These are phyloP conservation scores for Russula sp. DNA, from an alignment of 768 basidiomycete genomes.

Conservation along the genomic window DNA sequence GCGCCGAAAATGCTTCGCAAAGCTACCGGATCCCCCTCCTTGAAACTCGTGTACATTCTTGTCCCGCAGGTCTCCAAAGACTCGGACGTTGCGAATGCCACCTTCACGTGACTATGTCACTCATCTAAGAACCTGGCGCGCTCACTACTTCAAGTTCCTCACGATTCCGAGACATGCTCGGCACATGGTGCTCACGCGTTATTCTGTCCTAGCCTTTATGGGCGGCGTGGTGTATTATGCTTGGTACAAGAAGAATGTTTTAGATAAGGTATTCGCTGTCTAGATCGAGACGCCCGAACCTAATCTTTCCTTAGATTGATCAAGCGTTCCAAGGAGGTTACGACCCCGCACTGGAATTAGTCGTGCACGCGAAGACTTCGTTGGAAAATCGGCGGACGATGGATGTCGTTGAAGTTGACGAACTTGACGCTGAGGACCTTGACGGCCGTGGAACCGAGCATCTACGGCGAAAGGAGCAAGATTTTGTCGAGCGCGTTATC, in stretches of 20 bases:
- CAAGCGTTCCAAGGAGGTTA: conserved; percentile 73
- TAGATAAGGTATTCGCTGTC: conserved; percentile 53
- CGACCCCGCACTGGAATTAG: conserved; percentile 75
- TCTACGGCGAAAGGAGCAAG: conserved; percentile 69
- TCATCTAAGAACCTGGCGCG: background rate
- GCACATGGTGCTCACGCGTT: background rate
- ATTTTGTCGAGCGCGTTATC: conserved; percentile 70
- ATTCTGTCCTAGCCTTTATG: conserved; percentile 44
- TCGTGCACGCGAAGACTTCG: conserved; percentile 38
- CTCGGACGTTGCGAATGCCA: background rate
- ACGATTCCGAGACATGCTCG: background rate
- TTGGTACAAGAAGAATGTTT: conserved; percentile 80
- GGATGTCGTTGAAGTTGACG: conserved; percentile 24
- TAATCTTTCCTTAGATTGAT: conserved; percentile 50
- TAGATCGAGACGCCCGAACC: background rate
- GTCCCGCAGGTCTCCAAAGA: background rate
- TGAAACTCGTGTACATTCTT: background rate
- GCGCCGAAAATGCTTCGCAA: background rate
- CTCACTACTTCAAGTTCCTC: background rate
- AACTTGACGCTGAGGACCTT: conserved; percentile 35
- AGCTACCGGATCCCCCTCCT: background rate
- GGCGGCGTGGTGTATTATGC: conserved; percentile 67
- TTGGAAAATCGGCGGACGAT: conserved; percentile 28
- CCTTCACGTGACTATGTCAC: background rate
- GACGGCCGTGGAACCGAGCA: conserved; percentile 51